These are phyloP conservation scores for Ichthyophonus hoferi DNA, from an alignment of 208 protist species.

Conservation along the genomic window DNA sequence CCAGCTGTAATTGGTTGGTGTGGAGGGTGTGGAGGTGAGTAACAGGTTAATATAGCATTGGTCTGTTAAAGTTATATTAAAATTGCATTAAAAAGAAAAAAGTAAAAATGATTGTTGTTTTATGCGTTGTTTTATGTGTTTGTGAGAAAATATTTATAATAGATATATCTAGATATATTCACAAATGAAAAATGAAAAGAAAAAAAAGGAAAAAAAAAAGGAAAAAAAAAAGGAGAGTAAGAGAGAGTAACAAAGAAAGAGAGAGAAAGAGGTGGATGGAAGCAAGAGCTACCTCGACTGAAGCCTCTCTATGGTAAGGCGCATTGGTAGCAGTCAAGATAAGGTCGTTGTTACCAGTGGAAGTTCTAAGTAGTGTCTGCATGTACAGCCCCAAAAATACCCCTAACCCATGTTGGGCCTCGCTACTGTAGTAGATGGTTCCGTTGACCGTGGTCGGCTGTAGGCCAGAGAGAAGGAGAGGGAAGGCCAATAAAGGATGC, in stretches of 20 bases:
- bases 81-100: not conserved
- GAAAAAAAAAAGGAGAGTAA: not conserved
- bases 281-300: not conserved
- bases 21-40: too few relatives aligned
- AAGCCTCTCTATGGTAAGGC: not conserved
- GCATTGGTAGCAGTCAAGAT: not conserved
- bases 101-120: not conserved
- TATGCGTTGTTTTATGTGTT: not conserved
- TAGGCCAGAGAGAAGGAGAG: not conserved
- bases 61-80: too few relatives aligned
- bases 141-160: not conserved
- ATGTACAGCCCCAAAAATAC: not conserved
- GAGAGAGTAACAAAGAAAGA: not conserved
- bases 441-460: not conserved
- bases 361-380: not conserved
- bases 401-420: not conserved
- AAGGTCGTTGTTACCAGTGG: not conserved
- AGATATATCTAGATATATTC: not conserved
- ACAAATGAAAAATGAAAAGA: not conserved
- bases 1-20: too few relatives aligned
- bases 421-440: not conserved
- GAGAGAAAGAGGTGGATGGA: not conserved
- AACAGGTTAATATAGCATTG: too few relatives aligned
- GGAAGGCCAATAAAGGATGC: too few relatives aligned
- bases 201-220: not conserved